phyloP scores from a whole-genome alignment of 441 rosid species.

The Syzygium malaccense region DNA sequence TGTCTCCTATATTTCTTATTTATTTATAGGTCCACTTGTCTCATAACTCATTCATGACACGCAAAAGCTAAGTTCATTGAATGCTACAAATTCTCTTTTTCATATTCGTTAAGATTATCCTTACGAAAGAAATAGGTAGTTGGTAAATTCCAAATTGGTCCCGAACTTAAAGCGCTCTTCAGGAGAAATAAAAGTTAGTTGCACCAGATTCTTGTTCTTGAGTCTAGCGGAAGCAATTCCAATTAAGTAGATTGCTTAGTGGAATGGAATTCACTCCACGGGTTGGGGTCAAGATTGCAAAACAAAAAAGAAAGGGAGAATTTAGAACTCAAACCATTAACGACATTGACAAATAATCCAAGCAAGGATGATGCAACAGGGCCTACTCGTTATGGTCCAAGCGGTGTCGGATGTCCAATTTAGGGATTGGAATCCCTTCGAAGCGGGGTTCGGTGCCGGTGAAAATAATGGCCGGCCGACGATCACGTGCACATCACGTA shows the following conservation, averaged over 20 bases:
- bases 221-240: background rate
- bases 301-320: background rate
- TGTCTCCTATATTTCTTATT: background rate
- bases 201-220: background rate
- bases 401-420: background rate
- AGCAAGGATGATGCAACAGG: background rate
- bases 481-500: background rate
- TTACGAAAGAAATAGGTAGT: background rate
- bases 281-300: background rate
- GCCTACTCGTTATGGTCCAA: background rate
- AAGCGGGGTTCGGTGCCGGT: rapidly evolving
- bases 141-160: background rate
- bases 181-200: background rate
- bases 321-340: background rate
- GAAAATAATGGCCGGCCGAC: background rate
- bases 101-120: background rate
- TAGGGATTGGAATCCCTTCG: background rate
- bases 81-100: background rate
- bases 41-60: background rate
- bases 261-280: background rate
- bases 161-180: background rate
- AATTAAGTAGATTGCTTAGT: background rate
- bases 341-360: background rate
- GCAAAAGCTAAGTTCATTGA: background rate
- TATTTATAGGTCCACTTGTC: background rate